Percentiles rank a stretch among this genome's conserved stretches.
Conservation (phyloP, 2,329 filamentous ascomycete species). For the Clonostachys solani region DNA sequence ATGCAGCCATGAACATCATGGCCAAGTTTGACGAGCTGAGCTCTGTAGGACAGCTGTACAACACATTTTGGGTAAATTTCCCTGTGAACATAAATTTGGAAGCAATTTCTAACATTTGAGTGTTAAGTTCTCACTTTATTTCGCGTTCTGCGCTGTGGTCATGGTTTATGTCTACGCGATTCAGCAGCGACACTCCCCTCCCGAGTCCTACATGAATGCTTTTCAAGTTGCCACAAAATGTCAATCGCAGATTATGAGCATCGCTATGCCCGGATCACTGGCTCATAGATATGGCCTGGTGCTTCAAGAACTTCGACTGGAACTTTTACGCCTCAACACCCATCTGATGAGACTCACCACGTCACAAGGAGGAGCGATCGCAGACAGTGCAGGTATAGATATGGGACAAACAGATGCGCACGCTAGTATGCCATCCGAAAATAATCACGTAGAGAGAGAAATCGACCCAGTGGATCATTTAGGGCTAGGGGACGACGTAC, state of each 20-base stretch:
- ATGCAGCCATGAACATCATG: conserved; percentile 30
- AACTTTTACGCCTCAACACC: conserved; percentile 13
- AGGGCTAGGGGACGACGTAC: not conserved
- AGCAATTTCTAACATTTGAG: not conserved
- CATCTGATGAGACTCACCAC: conserved; percentile 5
- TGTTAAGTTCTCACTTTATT: conserved; percentile 30
- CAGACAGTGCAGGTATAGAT: not conserved
- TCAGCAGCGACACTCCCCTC: conserved; percentile 20
- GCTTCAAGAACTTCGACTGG: conserved; percentile 24
- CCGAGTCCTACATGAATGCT: conserved; percentile 17
- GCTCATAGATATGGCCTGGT: conserved; percentile 34
- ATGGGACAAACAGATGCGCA: not conserved
- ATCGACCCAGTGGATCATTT: not conserved
- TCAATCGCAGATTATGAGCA: conserved; percentile 28
- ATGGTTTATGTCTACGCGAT: conserved; percentile 38
- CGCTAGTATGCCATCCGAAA: not conserved
- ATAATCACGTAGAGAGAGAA: no score
- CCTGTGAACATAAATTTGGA: not conserved
- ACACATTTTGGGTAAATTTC: conserved; percentile 31
- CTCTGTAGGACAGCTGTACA: conserved; percentile 26
- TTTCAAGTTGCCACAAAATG: conserved; percentile 32
- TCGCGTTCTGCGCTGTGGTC: conserved; percentile 37
- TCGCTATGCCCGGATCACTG: conserved; percentile 29
- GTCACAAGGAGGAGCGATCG: not conserved
- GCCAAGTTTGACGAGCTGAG: conserved; percentile 30